These are phyloP conservation scores for Nakazawaea peltata DNA, from an alignment of 805 yeast genomes.

Conservation along the genomic window DNA sequence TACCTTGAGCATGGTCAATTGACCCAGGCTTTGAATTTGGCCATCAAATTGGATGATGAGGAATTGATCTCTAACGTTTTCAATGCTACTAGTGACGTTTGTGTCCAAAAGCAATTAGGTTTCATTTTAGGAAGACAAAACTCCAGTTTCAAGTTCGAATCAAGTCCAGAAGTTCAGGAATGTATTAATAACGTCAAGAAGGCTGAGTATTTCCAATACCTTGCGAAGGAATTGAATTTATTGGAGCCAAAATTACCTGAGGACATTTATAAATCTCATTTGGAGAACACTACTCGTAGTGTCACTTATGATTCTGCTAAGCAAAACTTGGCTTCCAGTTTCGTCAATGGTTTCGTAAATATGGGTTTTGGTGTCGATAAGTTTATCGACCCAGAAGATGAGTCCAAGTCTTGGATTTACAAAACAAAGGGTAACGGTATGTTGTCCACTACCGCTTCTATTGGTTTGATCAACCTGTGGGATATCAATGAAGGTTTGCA, in stretches of 20 bases:
- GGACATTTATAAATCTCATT: constrained; percentile 86
- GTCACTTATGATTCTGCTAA: constrained; percentile 82
- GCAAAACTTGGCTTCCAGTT: constrained; percentile 91
- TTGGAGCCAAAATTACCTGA: constrained; percentile 90
- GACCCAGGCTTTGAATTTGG: constrained; percentile 85
- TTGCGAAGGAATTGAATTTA: constrained; percentile 81
- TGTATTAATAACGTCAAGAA: constrained; percentile 74
- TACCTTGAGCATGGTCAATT: constrained; percentile 72
- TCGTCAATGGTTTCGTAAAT: constrained; percentile 86
- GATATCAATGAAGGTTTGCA: constrained; percentile 84
- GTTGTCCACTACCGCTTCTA: constrained; percentile 84
- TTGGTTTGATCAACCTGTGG: constrained; percentile 91
- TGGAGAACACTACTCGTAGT: constrained; percentile 55
- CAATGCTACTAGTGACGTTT: constrained; percentile 64
- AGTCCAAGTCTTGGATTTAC: constrained; percentile 75
- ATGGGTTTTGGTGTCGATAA: constrained; percentile 88
- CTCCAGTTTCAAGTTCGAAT: constrained; percentile 62
- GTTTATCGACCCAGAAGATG: constrained; percentile 52
- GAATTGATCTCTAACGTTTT: constrained; percentile 72
- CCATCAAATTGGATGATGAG: constrained; percentile 83
- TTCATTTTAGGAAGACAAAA: constrained; percentile 84
- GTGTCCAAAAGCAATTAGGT: constrained; percentile 83
- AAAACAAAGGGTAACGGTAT: constrained; percentile 89
- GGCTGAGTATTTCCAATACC: constrained; percentile 70
- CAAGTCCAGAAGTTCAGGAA: constrained; percentile 70